Base-by-base conservation (phyloP, 208 protist species). In the Porcisia hertigi region DNA sequence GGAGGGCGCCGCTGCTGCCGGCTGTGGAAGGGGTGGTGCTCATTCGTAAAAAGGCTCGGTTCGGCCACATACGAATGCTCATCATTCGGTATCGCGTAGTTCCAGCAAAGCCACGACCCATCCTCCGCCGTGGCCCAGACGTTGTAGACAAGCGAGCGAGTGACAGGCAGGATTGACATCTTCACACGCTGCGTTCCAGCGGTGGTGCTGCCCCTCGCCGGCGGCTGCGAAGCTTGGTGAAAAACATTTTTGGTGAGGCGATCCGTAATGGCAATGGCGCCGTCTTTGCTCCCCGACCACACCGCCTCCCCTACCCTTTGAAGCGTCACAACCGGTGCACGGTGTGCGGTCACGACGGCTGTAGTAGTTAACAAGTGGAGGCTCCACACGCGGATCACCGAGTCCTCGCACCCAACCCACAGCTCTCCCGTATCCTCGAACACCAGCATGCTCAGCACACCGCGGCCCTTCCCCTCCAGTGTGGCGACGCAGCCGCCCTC, bases 231-330 rank as follows among this genome's bases (percentile, higher is more conserved):
- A 6, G 75, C 75, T 55, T 80, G 69, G 59, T 87, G 75, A 58
- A 85, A 67, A 25, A 87, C 67, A 5, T 85, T 75, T 73, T 85
- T 87, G 2, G 83, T 82, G 72, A 81, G 79, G 78, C 88, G 79
- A 73, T 86, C 75, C n/a, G 80, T 74, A 63, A 89, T 83, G 75
- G 89, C 78, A 39, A 96, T 77, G 39, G 67, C 82, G 69, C 88
- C 86, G 71, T 92, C 86, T 81, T 92, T 92, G 67, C 79, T 88
- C 69, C 90, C 86, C 54, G 79, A 89, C 92, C 89, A 96, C 70
- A 96, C 84, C 54, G 80, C 85, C 52, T 89, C 83, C 36, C 74
- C 86, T 47, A 94, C 75, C 70, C 80, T 77, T 55, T 77, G 77
- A 73, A 94, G 64, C 30, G 86, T 72, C 9, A 84, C 83, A 6